Conservation (phyloP, 139 green algal species). For the Yamagishiella unicocca region DNA sequence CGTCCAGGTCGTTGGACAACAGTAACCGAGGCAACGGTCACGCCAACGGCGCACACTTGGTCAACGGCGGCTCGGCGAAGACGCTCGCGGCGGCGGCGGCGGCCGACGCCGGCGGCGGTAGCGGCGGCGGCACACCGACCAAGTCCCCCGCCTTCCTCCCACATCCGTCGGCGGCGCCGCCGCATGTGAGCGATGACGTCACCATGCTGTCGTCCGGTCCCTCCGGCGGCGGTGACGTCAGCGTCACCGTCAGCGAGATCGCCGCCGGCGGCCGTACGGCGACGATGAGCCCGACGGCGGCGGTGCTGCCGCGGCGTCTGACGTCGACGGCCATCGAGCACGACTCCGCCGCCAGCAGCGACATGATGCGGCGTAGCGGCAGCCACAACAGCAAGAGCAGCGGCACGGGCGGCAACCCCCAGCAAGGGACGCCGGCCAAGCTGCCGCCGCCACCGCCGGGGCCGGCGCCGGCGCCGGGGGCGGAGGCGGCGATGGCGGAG, state of each 20-base stretch:
- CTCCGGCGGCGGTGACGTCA: not conserved
- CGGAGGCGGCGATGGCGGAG: not conserved
- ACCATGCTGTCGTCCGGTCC: not conserved
- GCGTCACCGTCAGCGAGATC: not conserved
- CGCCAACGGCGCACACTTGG: not conserved
- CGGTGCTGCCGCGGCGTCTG: not conserved
- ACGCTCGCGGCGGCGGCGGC: not conserved
- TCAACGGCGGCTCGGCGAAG: not conserved
- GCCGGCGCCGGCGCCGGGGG: not conserved
- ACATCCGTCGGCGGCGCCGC: not conserved
- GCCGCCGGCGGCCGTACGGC: not conserved
- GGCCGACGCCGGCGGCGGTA: not conserved
- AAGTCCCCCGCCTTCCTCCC: constrained; percentile 44
- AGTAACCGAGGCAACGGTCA: no score
- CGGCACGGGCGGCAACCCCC: not conserved
- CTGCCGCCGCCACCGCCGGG: not conserved
- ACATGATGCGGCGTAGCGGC: constrained; percentile 31
- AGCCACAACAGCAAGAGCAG: constrained; percentile 19
- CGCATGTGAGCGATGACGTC: not conserved
- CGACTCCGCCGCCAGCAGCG: constrained; percentile 19
- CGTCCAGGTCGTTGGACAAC: not conserved
- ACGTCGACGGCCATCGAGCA: not conserved
- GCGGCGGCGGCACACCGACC: not conserved
- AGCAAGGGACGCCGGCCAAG: not conserved
- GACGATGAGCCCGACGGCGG: not conserved